Conservation (phyloP, 306 rosid species). For the Trichosanthes truncata region DNA sequence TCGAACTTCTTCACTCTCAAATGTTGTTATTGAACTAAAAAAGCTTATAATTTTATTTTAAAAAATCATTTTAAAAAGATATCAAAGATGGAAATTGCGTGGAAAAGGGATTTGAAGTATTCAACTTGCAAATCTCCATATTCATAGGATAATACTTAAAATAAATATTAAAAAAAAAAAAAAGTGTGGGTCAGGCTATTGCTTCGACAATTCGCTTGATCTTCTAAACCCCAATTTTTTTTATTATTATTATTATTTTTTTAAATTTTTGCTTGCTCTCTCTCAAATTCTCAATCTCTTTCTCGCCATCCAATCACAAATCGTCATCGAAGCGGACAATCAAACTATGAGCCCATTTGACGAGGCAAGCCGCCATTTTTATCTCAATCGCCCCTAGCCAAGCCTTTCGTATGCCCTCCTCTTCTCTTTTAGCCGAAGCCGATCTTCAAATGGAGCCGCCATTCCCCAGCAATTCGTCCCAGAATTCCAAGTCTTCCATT, state of each 20-base stretch:
- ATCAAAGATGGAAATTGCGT: not conserved
- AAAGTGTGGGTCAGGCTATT: not conserved
- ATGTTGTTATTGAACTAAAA: too few relatives aligned
- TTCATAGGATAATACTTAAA: not conserved
- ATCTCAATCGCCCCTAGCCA: not conserved
- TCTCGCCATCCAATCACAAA: conserved; percentile 1
- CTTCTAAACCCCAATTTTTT: not conserved
- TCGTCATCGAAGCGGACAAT: not conserved
- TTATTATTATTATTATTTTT: too few relatives aligned
- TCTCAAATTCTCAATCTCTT: not conserved
- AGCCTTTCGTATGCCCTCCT: not conserved
- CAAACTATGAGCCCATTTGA: not conserved
- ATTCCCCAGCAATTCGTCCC: conserved; percentile 16
- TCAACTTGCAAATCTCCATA: not conserved
- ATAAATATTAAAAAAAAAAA: not conserved
- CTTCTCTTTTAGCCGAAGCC: conserved; percentile 16
- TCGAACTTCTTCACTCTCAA: too few relatives aligned
- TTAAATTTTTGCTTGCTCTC: not conserved
- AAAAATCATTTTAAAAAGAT: not conserved
- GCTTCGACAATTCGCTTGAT: not conserved
- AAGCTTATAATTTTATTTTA: too few relatives aligned
- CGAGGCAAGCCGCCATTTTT: conserved; percentile 2
- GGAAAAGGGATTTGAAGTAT: not conserved
- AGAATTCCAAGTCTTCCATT: conserved; percentile 24
- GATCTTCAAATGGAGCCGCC: conserved; percentile 41